These are phyloP conservation scores for Diaporthe ampelina DNA, from an alignment of 2,329 filamentous ascomycete genomes.

Conservation along the genomic window DNA sequence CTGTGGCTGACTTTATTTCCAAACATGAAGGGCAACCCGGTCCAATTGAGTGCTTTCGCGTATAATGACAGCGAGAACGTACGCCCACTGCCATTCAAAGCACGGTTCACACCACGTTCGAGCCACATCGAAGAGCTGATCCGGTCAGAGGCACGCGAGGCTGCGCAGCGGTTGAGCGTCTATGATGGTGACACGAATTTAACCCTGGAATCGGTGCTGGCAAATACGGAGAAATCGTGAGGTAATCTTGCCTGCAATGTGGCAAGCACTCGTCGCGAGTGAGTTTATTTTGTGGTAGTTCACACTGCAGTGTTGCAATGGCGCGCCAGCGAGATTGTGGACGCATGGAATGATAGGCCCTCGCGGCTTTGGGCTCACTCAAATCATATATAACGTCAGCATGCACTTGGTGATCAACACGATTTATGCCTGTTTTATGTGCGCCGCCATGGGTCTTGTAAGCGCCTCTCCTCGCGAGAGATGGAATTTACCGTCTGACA, in stretches of 20 bases:
- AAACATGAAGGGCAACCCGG: neutral
- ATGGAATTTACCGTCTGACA: conserved; percentile 32
- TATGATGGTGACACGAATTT: conserved; percentile 24
- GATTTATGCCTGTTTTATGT: conserved; percentile 13
- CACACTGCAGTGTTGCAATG: neutral
- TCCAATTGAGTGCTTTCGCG: conserved; percentile 3
- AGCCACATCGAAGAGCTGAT: conserved; percentile 15
- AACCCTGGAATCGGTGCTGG: conserved; percentile 25
- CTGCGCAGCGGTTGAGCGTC: conserved; percentile 5
- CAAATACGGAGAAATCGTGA: neutral
- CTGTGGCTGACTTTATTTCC: neutral
- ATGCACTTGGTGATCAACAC: neutral
- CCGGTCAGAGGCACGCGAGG: conserved; percentile 26
- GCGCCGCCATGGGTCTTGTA: neutral
- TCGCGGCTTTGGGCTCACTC: neutral
- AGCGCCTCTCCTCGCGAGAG: neutral
- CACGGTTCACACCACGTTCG: conserved; percentile 33
- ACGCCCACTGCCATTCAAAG: conserved; percentile 12
- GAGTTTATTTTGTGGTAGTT: neutral
- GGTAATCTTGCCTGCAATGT: neutral
- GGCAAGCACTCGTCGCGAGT: neutral
- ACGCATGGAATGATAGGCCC: neutral
- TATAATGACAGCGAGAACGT: conserved; percentile 7
- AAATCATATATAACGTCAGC: neutral
- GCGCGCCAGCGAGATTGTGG: neutral